A percentile compares a stretch with the other conserved stretches of the same genome.
Evolutionary conservation across 805 yeast species (phyloP).

Genomic region (Lipomyces sp.): DNA sequence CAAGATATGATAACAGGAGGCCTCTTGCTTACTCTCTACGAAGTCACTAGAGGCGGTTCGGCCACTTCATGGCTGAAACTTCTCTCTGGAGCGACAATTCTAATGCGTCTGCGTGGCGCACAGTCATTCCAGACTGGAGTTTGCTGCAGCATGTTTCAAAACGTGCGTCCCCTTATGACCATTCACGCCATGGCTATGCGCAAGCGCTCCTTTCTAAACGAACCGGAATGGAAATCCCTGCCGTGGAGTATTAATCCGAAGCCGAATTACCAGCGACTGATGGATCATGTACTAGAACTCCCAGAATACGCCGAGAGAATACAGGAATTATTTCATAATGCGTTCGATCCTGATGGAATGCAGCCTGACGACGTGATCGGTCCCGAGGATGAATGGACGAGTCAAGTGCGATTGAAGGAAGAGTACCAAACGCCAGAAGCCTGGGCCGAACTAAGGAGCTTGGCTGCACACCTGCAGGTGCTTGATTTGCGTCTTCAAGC

Average conservation of each 20-base stretch:
- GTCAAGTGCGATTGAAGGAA: no score
- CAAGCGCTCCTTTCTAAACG: slow-evolving; percentile 10
- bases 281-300: slow-evolving; percentile 14
- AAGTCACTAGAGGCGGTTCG: slow-evolving; percentile 5
- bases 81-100: slow-evolving; percentile 12
- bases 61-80: slow-evolving; percentile 9
- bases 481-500: no score
- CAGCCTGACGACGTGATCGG: no score
- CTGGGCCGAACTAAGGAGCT: no score
- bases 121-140: slow-evolving; percentile 9
- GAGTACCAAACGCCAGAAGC: no score
- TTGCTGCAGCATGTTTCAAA: slow-evolving; percentile 6
- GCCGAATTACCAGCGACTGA: slow-evolving; percentile 1
- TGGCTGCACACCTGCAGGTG: no score
- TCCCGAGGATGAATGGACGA: no score
- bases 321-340: neutral
- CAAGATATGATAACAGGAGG: slow-evolving; percentile 17
- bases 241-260: slow-evolving; percentile 5
- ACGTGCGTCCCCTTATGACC: slow-evolving; percentile 10
- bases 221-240: slow-evolving; percentile 14
- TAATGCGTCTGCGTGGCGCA: slow-evolving; percentile 20
- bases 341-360: no score
- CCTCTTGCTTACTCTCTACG: slow-evolving; percentile 16
- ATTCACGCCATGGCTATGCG: slow-evolving; percentile 6
- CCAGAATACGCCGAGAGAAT: slow-evolving; percentile 8